phyloP scores from a whole-genome alignment of 345 rosid genomes.

The Mallotus nudiflorus region DNA sequence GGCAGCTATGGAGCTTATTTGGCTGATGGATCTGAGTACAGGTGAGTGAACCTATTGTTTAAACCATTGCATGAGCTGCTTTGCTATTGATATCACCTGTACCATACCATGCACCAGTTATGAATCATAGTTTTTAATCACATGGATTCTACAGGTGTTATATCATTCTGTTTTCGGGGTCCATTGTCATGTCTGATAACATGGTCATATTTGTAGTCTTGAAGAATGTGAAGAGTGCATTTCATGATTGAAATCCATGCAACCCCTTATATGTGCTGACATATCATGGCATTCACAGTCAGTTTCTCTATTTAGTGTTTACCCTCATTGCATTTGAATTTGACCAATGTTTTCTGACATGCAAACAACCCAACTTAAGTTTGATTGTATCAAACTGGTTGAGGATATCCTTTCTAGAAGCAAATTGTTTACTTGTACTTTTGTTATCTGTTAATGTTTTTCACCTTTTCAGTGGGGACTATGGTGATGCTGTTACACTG shows the following conservation, averaged over 20 bases:
- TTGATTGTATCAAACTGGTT: not conserved
- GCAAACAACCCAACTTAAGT: not conserved
- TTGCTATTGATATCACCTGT: not conserved
- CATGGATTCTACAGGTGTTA: not conserved
- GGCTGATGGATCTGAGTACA: conserved; percentile 91
- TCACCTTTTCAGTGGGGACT: conserved; percentile 50
- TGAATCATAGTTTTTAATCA: not conserved
- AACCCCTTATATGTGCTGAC: not conserved
- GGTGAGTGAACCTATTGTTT: conserved; percentile 33
- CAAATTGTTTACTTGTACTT: not conserved
- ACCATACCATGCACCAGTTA: conserved; percentile 4
- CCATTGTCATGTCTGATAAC: not conserved
- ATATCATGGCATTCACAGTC: not conserved
- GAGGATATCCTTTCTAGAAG: not conserved
- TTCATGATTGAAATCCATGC: not conserved
- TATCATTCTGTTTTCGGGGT: not conserved
- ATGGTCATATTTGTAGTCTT: not conserved
- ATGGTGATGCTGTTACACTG: conserved; percentile 58
- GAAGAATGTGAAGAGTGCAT: not conserved
- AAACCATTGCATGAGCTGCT: not conserved
- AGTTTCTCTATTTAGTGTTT: not conserved
- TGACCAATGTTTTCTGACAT: not conserved
- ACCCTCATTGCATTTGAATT: not conserved
- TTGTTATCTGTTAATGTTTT: conserved; percentile 14
- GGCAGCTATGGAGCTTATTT: conserved; percentile 88